Base-by-base conservation (phyloP, 2,329 filamentous ascomycete genomes). In the Calycina marina region DNA sequence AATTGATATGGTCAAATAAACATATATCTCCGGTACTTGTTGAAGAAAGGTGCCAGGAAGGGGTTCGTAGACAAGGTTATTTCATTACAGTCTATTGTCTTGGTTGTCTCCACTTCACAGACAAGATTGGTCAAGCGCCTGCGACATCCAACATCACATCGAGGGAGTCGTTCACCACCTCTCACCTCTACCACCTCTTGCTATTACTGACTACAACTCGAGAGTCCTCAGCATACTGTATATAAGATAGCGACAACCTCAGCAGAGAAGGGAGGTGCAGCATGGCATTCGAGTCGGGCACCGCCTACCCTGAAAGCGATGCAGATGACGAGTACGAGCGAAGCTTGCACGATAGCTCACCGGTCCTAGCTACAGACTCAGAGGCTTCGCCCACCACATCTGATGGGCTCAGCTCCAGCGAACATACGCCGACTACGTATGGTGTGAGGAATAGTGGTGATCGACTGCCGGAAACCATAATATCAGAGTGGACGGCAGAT, bases 241-340 rank as follows among this genome's bases (percentile, higher is more conserved):
- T n/a, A n/a, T n/a, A n/a, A n/a, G n/a, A n/a, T n/a, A n/a, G n/a
- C n/a, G n/a, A n/a, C n/a, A n/a, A n/a, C n/a, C n/a, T n/a, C n/a
- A n/a, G n/a, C n/a, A n/a, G n/a, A n/a, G n/a, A n/a, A n/a, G n/a
- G n/a, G n/a, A n/a, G n/a, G n/a, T 22, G 18, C 44, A 51, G 33
- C 36, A 51, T 51, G 69, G 69, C 66, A 54, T 75, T 75, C 58
- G 69, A 71, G 48, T 64, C 65, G 41, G 72, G 72, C 50, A 76
- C 72, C 43, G 71, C 74, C 39, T 85, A 84, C 56, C 73, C 80
- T 54, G 80, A 83, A 58, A 83, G 74, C 44, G 80, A 83, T 52
- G 78, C 77, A 47, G 80, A 84, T 58, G 81, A 86, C 58, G 81
- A 86, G 61, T 84, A 83, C 55, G 79, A 86, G 65, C 67, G 77